These are phyloP conservation scores for Phyllachora maydis DNA, from an alignment of 2,329 filamentous ascomycete species.

Conservation along the genomic window DNA sequence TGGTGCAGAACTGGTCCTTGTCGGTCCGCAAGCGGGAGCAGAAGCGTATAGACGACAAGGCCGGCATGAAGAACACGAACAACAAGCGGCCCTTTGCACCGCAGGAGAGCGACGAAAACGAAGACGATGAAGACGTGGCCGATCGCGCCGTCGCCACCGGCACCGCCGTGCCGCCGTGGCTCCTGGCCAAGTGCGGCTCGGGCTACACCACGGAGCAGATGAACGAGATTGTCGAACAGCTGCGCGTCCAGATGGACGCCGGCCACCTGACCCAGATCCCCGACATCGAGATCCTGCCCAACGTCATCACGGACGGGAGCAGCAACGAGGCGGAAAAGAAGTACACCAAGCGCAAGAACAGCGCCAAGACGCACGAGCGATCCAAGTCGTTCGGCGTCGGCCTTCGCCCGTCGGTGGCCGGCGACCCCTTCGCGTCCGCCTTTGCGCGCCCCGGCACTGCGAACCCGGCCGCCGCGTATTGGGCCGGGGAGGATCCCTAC, in stretches of 20 bases:
- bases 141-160: slow-evolving; percentile 12
- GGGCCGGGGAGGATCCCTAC: slow-evolving; percentile 4
- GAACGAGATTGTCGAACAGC: slow-evolving; percentile 20
- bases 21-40: slow-evolving; percentile 44
- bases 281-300: slow-evolving; percentile 37
- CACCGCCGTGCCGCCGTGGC: slow-evolving; percentile 25
- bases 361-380: slow-evolving; percentile 11
- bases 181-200: slow-evolving; percentile 20
- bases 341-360: slow-evolving; percentile 8
- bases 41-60: slow-evolving; percentile 15
- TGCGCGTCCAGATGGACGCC: slow-evolving; percentile 21
- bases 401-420: slow-evolving; percentile 3
- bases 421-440: slow-evolving; percentile 5
- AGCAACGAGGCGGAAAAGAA: slow-evolving; percentile 7
- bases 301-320: slow-evolving; percentile 20
- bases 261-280: slow-evolving; percentile 24
- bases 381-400: slow-evolving; percentile 14
- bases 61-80: too few relatives aligned
- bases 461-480: slow-evolving; percentile 6
- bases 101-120: slow-evolving; percentile 14
- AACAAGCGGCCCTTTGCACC: slow-evolving; percentile 11
- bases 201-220: slow-evolving; percentile 27
- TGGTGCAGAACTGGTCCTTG: slow-evolving; percentile 38
- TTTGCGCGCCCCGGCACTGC: slow-evolving; percentile 10
- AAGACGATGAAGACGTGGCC: slow-evolving; percentile 12